Conservation (phyloP, 768 basidiomycete species). For the Lyophyllum decastes region DNA sequence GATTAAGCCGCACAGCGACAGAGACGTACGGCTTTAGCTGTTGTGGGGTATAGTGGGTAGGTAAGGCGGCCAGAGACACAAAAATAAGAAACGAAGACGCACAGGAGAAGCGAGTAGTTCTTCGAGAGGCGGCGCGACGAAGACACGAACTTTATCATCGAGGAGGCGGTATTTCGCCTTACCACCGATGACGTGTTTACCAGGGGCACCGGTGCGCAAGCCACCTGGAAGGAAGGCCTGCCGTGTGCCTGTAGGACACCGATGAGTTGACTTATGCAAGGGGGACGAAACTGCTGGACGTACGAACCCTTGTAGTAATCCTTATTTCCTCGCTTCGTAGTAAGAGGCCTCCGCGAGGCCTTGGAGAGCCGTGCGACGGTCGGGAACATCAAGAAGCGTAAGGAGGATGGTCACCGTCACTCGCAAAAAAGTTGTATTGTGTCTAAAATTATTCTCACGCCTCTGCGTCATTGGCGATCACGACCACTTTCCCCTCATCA, state of each 20-base stretch:
- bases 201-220: slow-evolving; percentile 85
- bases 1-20: slow-evolving; percentile 39
- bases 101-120: slow-evolving; percentile 61
- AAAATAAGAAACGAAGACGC: slow-evolving; percentile 23
- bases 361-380: slow-evolving; percentile 73
- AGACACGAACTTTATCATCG: slow-evolving; percentile 83
- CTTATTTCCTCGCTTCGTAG: slow-evolving; percentile 88
- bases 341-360: slow-evolving; percentile 82
- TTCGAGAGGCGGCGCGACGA: slow-evolving; percentile 75
- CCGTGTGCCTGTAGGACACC: slow-evolving; percentile 60
- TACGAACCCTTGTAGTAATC: slow-evolving; percentile 95
- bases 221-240: slow-evolving; percentile 85
- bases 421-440: slow-evolving; percentile 11
- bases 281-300: not conserved
- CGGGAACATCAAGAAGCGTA: slow-evolving; percentile 55
- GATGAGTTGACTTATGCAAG: too few relatives aligned
- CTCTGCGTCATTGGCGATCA: not conserved
- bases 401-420: not conserved
- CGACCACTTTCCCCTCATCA: not conserved
- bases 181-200: slow-evolving; percentile 77
- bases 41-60: not conserved
- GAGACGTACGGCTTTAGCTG: slow-evolving; percentile 77
- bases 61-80: not conserved
- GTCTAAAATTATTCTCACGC: not conserved
- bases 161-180: slow-evolving; percentile 80